These are phyloP conservation scores for Botrytis byssoidea DNA, from an alignment of 2,329 filamentous ascomycete genomes.

Conservation along the genomic window DNA sequence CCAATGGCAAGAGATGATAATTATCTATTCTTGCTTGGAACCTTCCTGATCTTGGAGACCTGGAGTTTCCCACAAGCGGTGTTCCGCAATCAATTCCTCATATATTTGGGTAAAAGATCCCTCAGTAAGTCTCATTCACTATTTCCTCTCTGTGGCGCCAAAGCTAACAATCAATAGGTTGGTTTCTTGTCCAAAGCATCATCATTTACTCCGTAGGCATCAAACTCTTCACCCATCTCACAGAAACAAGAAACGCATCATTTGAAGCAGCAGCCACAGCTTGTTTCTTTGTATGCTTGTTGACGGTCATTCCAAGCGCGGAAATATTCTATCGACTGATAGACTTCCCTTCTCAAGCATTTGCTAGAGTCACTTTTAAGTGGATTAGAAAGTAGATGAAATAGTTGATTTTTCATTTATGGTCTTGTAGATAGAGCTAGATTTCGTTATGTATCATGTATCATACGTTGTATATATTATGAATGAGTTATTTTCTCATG, in stretches of 20 bases:
- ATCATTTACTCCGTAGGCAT: conserved; percentile 46
- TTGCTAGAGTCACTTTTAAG: conserved; percentile 19
- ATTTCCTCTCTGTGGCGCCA: neutral
- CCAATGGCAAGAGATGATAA: conserved; percentile 45
- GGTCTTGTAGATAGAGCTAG: neutral
- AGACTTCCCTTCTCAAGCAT: conserved; percentile 23
- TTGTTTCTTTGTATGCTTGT: conserved; percentile 21
- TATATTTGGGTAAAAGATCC: conserved; percentile 44
- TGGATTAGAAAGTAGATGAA: conserved; percentile 19
- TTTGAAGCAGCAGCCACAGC: conserved; percentile 9
- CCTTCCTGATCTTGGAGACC: conserved; percentile 44
- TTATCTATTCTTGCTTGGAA: conserved; percentile 45
- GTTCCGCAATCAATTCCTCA: conserved; percentile 40
- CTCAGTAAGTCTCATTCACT: conserved; percentile 41
- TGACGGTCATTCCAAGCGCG: conserved; percentile 17
- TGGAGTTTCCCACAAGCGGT: conserved; percentile 40
- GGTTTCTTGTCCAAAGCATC: conserved; percentile 44
- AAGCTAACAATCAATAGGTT: conserved; percentile 36
- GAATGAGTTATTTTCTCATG: neutral
- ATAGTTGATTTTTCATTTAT: neutral
- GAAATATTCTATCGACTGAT: conserved; percentile 26
- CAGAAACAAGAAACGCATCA: neutral
- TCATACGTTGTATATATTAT: neutral
- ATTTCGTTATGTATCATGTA: neutral
- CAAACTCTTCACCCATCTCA: conserved; percentile 35